phyloP scores from a whole-genome alignment of 1,284 basidiomycete species.

The Tilletiopsis washingtonensis region DNA sequence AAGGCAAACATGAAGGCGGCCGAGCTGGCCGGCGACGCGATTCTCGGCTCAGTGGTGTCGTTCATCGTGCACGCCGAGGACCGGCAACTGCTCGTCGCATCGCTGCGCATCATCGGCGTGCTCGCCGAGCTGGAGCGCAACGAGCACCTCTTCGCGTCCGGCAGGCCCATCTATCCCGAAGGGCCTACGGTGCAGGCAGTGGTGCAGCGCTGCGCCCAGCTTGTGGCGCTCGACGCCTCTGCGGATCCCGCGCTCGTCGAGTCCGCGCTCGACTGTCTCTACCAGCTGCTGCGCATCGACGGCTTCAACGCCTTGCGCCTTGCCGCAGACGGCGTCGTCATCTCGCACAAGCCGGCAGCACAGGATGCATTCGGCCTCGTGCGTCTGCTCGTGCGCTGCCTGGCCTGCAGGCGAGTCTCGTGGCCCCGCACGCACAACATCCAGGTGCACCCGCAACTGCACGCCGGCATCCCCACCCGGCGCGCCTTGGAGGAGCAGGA shows the following conservation, averaged over 20 bases:
- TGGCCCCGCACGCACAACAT: conserved; percentile 2
- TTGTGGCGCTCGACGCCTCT: conserved; percentile 34
- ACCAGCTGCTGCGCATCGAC: conserved; percentile 34
- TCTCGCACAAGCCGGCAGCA: too few relatives aligned
- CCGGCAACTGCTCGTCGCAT: conserved; percentile 32
- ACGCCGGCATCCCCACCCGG: conserved; percentile 6
- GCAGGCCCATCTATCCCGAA: conserved; percentile 5
- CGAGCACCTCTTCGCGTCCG: conserved; percentile 19
- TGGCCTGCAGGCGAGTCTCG: neutral
- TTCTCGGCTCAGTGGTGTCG: conserved; percentile 27
- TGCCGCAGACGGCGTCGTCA: conserved; percentile 7
- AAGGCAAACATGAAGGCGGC: neutral
- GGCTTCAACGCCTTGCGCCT: conserved; percentile 34
- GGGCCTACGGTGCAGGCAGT: conserved; percentile 8
- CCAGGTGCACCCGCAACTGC: conserved; percentile 4
- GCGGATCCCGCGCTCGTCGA: conserved; percentile 40
- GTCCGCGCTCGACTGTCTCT: conserved; percentile 34
- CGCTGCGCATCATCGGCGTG: conserved; percentile 29
- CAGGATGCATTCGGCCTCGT: neutral
- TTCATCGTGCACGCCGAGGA: conserved; percentile 27
- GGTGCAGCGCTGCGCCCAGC: conserved; percentile 1
- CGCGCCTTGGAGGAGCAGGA: conserved; percentile 16
- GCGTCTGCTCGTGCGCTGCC: neutral
- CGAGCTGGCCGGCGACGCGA: conserved; percentile 2
- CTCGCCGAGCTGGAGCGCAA: conserved; percentile 30